phyloP scores from a whole-genome alignment of 1,284 basidiomycete genomes.

The Irpex rosettiformis region DNA sequence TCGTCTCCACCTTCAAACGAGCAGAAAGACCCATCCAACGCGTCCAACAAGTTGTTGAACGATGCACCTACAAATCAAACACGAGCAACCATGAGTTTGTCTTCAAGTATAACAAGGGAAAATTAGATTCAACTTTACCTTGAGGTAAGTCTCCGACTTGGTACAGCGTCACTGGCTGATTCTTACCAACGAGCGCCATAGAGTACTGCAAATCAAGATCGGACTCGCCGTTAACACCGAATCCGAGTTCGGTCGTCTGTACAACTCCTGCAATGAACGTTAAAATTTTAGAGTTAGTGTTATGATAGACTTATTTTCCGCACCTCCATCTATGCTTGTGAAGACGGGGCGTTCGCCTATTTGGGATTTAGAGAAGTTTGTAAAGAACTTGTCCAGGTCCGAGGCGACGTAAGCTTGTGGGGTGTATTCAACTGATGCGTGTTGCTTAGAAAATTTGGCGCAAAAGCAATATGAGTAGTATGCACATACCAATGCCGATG shows the following conservation, averaged over 20 bases:
- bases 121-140: slow-evolving; percentile 32
- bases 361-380: slow-evolving; percentile 34
- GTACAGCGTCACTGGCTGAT: slow-evolving; percentile 41
- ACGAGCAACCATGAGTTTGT: not conserved
- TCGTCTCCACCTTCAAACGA: slow-evolving; percentile 61
- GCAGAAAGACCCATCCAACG: slow-evolving; percentile 51
- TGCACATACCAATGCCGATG: slow-evolving; percentile 43
- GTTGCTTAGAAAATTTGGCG: not conserved
- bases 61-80: slow-evolving; percentile 33
- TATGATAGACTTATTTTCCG: slow-evolving; percentile 38
- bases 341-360: slow-evolving; percentile 20
- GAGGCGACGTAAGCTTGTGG: slow-evolving; percentile 42
- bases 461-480: not conserved
- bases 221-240: slow-evolving; percentile 49
- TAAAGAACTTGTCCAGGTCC: slow-evolving; percentile 47
- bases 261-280: slow-evolving; percentile 24
- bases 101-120: not conserved
- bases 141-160: slow-evolving; percentile 41
- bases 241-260: slow-evolving; percentile 31
- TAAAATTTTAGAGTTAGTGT: too few species aligned
- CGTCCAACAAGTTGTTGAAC: slow-evolving; percentile 45
- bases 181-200: slow-evolving; percentile 40
- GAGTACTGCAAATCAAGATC: slow-evolving; percentile 52
- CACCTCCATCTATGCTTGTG: not conserved
- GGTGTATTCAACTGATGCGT: slow-evolving; percentile 41